Evolutionary conservation across 2,329 filamentous ascomycete species (phyloP), one percentile per base, ranked within the genome.

Genomic region (Helicocarpus griseus): DNA sequence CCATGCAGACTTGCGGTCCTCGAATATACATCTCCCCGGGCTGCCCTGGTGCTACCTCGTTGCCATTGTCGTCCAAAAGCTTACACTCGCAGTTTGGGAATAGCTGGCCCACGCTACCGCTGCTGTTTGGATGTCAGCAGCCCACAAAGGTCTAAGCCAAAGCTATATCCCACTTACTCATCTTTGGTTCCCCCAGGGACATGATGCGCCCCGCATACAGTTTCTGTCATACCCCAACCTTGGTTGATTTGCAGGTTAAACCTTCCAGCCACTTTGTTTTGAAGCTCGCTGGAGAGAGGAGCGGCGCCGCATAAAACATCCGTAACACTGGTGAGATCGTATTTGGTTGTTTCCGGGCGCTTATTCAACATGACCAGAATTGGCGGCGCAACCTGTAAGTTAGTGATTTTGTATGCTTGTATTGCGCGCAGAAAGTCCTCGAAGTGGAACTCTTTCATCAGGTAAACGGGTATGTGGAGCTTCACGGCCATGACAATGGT

Each of bases 271-370:
- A 93, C 80, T 6, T 81, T 78, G 51, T 88, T 81, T 1, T 91
- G 86, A 2, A 96, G 77, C 56, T 95, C 89, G 26, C 76, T 73
- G 0, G 88, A 90, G 40, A 96, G 72, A 0, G 90, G 90, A 1
- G 90, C 90, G 0, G 89, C 90, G 24, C 87, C 90, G 0, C 82
- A 90, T 69, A 89, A 91, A 74, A 95, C 76, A 79, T 89, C 89
- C 43, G 86, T 83, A 21, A 96, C 63, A 5, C 79, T 82, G 19
- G 80, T 83, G 36, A 96, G 74, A 65, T 96, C 82, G 70, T 94
- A 95, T 55, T 88, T 86, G 49, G 79, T 77, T 4, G 95, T 83
- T 2, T 82, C 63, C 0, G 89, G 88, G 58, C 86, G 79, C 65
- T 95, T 95, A 57, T 83, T 80, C 1, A 96, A 78, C 1, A 83